Evolutionary conservation across 768 basidiomycete genomes (phyloP), one percentile per base, ranked within the genome.

Genomic region (Leccinum subgranulosum): DNA sequence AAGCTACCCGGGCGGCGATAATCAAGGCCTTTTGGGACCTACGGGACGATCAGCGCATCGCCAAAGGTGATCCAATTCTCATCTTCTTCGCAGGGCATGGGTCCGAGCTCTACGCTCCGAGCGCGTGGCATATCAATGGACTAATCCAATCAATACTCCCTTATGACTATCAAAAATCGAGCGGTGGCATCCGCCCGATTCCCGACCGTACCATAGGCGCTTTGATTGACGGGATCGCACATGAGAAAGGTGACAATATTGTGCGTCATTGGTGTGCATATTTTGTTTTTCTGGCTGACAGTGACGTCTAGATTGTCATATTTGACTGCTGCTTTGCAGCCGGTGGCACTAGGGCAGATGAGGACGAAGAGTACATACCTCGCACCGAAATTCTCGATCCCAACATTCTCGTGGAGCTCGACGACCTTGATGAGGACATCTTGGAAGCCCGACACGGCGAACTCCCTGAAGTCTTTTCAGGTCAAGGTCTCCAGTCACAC

Each of bases 81-180:
- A 74, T 80, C 34, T 81, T 74, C 58, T 81, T 71, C 51, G 74
- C 79, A 11, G 80, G 78, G 10, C 80, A 81, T 49, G 80, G 80
- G 25, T 67, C 72, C 5, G 64, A 74, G 27, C 60, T 66, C 7
- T 34, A 60, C 2, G 70, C 70, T 49, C 79, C 79, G 0, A n/a
- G 3, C 4, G 49, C 21, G 5, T 73, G 72, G 50, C 34, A 15
- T 33, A 19, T 49, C 2, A 65, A 70, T 62, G 65, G 60, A 55
- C 43, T 69, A 66, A 19, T 62, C 57, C 43, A 72, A 63, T 31
- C 64, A 54, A 12, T 64, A 66, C 36, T 76, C 74, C 56, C 76
- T 74, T 55, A 68, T 69, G 64, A 64, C 75, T 64, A 67, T 70
- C 4, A 69, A 41, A 41, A 41, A 41, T 41, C 41, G 41, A 41